phyloP scores from a whole-genome alignment of 2,329 filamentous ascomycete genomes.

The Verticillium longisporum region DNA sequence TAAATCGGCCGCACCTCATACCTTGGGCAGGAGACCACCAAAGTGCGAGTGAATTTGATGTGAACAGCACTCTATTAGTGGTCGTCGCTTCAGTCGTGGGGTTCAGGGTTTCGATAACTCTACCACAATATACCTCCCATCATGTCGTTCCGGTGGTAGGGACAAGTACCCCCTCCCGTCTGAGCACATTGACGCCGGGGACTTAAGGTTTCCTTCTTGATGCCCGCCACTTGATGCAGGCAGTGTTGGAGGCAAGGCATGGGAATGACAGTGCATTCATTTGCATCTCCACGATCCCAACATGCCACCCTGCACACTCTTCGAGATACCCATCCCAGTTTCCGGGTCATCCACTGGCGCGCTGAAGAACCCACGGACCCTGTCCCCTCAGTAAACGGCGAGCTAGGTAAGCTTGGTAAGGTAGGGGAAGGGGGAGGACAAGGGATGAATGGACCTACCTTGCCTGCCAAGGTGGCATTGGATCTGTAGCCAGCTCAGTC shows the following conservation, averaged over 20 bases:
- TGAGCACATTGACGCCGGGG: neutral
- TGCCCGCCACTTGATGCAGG: no score
- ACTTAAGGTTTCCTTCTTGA: neutral
- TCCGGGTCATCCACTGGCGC: neutral
- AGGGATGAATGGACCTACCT: neutral
- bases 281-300: neutral
- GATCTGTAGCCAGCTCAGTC: neutral
- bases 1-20: neutral
- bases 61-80: no score
- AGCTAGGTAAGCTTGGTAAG: neutral
- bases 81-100: no score
- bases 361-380: neutral
- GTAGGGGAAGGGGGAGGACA: neutral
- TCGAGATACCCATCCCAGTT: neutral
- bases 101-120: no score
- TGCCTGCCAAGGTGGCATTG: neutral
- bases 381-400: neutral
- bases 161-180: no score
- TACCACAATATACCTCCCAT: no score
- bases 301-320: neutral
- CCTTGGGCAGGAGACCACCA: no score
- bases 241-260: neutral
- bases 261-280: neutral
- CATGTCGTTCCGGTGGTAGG: no score
- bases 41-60: no score